Base-by-base conservation (phyloP, 495 filamentous ascomycete genomes). In the Tuber indicum region DNA sequence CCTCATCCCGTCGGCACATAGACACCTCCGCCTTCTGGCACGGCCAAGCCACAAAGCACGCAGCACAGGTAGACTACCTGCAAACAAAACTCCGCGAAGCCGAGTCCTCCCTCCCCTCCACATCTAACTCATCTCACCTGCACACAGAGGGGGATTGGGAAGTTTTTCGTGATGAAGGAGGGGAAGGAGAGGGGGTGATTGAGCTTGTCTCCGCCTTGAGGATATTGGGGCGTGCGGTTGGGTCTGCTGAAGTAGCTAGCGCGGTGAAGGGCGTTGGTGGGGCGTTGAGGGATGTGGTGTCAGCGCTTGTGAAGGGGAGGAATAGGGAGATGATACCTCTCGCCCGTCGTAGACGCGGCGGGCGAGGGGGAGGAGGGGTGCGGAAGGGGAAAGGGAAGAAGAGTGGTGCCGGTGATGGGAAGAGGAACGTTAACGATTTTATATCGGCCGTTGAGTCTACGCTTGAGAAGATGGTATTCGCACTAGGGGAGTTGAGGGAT, bases 11-110 rank as follows among this genome's bases (percentile, higher is more conserved):
- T 36, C 78, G 74, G 32, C 78, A 80, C 26, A 71, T 80, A 3
- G 47, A 80, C 23, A 74, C 78, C 10, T 80, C 66, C 23, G 74
- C 71, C 71, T 80, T 80, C 71, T 80, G 78, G 78, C 77, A 74
- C 66, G 73, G 74, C 32, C 74, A 72, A 36, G 79, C 71, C 1
- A 74, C 79, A n/a, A 44, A 46, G 39, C 62, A 80, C 16, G 74
- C 78, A 41, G 74, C 14, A n/a, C 76, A n/a, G 46, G 77, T 69
- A 16, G n/a, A 71, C 47, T 72, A 80, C 45, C 71, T 80, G 42
- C 78, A 80, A 42, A 74, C 78, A n/a, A 80, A 70, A 36, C 46
- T 80, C 17, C 75, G 76, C 19, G 78, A 80, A 66, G 32, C 58
- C 14, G 58, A 66, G 58, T 36, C 26, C 32, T 32, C 14, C 14